Base-by-base conservation (phyloP, 1,284 basidiomycete genomes). In the Heterobasidion occidentale region DNA sequence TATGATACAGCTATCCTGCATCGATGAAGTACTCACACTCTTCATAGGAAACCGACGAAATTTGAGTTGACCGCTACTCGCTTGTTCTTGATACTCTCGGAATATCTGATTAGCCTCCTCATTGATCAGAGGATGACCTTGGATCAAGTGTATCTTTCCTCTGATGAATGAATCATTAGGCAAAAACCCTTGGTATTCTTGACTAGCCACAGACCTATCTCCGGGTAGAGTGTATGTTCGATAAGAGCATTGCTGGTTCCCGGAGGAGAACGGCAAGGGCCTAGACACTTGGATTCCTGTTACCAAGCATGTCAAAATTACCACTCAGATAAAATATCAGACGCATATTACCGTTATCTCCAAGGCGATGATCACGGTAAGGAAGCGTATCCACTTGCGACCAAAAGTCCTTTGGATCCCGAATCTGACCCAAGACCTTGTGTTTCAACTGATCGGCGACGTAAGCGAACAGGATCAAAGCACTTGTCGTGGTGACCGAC, bases 41-140 rank as follows among this genome's bases (percentile, higher is more conserved):
- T 78, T 75, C 60, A 90, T 64, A 7, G 88, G 86, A 77, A 83
- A 88, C 59, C 88, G 72, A 54, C 83, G 77, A 65, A 90, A 88
- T 19, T 69, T 70, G 38, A 88, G 64, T 33, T 69, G 65, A n/a
- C 83, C 83, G 6, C 69, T 63, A 12, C 67, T 65, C 7, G 86
- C 87, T 64, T 88, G 78, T 34, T 71, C 65, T 66, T 90, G 88
- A 68, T 90, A 90, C 34, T 77, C 66, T 45, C 66, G 57, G 61
- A 90, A 87, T 34, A 87, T 77, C 7, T 66, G 48, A 60, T 89
- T 73, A 0, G 83, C 84, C 19, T 73, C 69, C 9, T 46, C 34
- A 59, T 80, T 80, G 36, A 71, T 72, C 15, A 63, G 19, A 0
- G 69, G 66, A 46, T 68, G 70, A 2, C 77, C 71, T 54, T 75